phyloP scores from a whole-genome alignment of 805 yeast genomes.

The Jamesozyma jinghongensis region DNA sequence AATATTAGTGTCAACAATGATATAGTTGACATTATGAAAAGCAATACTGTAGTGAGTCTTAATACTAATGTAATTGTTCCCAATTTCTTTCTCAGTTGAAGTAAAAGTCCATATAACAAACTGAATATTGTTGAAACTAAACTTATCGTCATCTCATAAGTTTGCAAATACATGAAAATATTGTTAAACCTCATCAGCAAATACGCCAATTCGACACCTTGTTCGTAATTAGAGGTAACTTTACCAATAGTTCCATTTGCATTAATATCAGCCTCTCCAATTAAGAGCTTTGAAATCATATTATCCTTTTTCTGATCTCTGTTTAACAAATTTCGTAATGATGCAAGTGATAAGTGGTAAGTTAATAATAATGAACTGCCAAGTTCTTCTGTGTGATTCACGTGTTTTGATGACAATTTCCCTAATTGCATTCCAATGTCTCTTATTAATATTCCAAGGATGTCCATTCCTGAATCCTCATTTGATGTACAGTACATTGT shows the following conservation, averaged over 20 bases:
- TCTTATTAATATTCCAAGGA: slow-evolving; percentile 19
- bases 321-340: slow-evolving; percentile 15
- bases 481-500: slow-evolving; percentile 17
- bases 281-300: slow-evolving; percentile 11
- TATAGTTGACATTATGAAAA: slow-evolving; percentile 6
- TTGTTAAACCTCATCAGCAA: slow-evolving; percentile 11
- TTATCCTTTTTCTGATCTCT: slow-evolving; percentile 12
- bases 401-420: slow-evolving; percentile 11
- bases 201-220: slow-evolving; percentile 13
- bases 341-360: slow-evolving; percentile 16
- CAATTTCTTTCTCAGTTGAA: slow-evolving; percentile 7
- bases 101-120: slow-evolving; percentile 10
- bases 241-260: slow-evolving; percentile 1
- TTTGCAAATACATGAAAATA: slow-evolving; percentile 2
- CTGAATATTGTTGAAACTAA: slow-evolving; percentile 5
- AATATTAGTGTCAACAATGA: slow-evolving; percentile 7
- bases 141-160: slow-evolving; percentile 10
- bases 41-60: slow-evolving; percentile 2
- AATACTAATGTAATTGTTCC: slow-evolving; percentile 7
- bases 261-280: slow-evolving; percentile 4
- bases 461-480: slow-evolving; percentile 20
- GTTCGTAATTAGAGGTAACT: slow-evolving; percentile 6
- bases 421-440: slow-evolving; percentile 28
- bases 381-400: slow-evolving; percentile 14
- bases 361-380: slow-evolving; percentile 22